Conservation (phyloP, 179 eudicot species). For the Camellia oleifera region DNA sequence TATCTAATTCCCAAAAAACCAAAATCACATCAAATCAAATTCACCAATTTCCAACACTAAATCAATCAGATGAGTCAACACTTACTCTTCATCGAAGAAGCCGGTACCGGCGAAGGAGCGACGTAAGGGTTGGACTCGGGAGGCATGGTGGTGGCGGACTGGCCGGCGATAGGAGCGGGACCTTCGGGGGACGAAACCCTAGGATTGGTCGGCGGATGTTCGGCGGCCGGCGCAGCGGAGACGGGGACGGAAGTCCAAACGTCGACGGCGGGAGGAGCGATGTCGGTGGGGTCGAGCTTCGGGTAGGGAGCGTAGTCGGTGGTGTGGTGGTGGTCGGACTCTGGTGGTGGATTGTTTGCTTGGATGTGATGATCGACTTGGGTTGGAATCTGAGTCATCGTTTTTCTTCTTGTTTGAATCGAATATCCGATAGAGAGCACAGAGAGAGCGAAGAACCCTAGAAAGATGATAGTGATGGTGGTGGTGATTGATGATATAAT, state of each 20-base stretch:
- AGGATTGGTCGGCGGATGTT: conserved; percentile 7
- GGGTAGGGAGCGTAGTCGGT: conserved; percentile 69
- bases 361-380: not conserved
- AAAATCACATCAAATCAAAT: not conserved
- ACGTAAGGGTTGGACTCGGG: conserved; percentile 77
- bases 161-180: conserved; percentile 17
- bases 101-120: conserved; percentile 53
- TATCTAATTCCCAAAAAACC: conserved; percentile 31
- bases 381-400: conserved; percentile 5
- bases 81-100: conserved; percentile 55
- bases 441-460: not conserved
- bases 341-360: not conserved
- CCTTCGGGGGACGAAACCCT: conserved; percentile 23
- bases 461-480: not conserved
- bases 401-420: not conserved
- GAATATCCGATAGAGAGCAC: not conserved
- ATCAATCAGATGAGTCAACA: conserved; percentile 4
- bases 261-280: conserved; percentile 42
- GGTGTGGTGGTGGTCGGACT: conserved; percentile 24
- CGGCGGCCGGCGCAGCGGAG: conserved; percentile 18
- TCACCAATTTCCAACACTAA: not conserved
- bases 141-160: conserved; percentile 59
- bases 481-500: not conserved
- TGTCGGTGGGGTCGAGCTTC: conserved; percentile 59
- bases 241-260: conserved; percentile 29